Evolutionary conservation across 208 protist genomes (phyloP).

Genomic region (Giardia muris): DNA sequence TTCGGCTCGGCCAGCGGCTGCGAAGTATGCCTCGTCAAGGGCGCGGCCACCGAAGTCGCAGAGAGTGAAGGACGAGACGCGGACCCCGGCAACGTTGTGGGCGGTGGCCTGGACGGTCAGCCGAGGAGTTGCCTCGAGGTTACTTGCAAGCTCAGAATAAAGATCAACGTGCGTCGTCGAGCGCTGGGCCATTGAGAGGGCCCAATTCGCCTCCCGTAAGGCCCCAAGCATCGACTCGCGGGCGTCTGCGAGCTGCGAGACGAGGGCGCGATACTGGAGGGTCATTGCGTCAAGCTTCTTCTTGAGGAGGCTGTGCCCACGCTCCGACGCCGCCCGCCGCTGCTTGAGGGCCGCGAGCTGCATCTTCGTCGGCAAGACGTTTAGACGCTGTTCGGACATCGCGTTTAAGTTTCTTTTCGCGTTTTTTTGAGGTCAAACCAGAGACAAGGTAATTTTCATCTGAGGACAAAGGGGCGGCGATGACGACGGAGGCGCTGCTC

Average conservation of each 20-base stretch:
- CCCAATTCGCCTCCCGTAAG: neutral
- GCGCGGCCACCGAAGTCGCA: neutral
- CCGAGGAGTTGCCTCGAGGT: neutral
- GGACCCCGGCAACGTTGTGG: constrained; percentile 12
- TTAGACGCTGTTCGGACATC: neutral
- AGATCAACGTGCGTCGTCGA: neutral
- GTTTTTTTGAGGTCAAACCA: too few species aligned
- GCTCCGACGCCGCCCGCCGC: neutral
- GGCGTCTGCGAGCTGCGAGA: neutral
- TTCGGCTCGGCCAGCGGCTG: neutral
- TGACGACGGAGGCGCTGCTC: neutral
- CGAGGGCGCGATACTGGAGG: neutral
- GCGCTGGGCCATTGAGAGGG: neutral
- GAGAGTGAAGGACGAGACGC: constrained; percentile 14
- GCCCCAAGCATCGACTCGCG: neutral
- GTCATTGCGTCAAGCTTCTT: constrained; percentile 25
- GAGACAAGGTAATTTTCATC: too few species aligned
- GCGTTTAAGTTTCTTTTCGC: too few species aligned
- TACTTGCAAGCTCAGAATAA: neutral
- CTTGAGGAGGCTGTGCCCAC: constrained; percentile 11
- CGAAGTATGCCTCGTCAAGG: neutral
- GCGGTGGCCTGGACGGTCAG: too few species aligned
- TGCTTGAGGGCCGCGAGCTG: neutral
- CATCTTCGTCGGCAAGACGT: neutral
- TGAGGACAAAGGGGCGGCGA: too few species aligned